phyloP scores from a whole-genome alignment of 2,329 filamentous ascomycete species.

The Trichophyton benhamiae region DNA sequence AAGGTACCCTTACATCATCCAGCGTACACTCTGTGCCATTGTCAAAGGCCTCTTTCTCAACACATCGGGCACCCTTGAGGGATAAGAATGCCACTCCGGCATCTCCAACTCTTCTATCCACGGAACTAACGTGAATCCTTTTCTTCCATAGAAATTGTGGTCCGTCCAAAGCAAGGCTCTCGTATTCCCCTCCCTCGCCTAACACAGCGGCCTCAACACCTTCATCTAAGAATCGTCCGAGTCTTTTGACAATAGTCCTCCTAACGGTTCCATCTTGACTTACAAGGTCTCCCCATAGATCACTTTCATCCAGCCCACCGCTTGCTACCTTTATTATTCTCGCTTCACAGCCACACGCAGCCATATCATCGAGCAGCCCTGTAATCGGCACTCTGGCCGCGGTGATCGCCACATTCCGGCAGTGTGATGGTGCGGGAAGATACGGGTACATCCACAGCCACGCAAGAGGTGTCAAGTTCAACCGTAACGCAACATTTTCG shows the following conservation, averaged over 20 bases:
- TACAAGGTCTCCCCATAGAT: conserved; percentile 71
- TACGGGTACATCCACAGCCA: conserved; percentile 87
- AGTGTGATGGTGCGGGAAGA: conserved; percentile 43
- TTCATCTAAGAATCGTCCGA: conserved; percentile 48
- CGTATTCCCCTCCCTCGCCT: conserved; percentile 92
- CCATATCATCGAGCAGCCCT: conserved; percentile 69
- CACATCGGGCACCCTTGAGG: conserved; percentile 46
- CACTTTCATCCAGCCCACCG: conserved; percentile 67
- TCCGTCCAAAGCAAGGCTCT: conserved; percentile 78
- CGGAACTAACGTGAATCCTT: conserved; percentile 50
- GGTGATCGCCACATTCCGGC: conserved; percentile 10
- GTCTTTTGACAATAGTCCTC: conserved; percentile 36
- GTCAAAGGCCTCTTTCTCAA: conserved; percentile 28
- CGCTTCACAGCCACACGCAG: conserved; percentile 63
- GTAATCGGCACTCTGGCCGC: conserved; percentile 13
- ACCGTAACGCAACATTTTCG: conserved; percentile 73
- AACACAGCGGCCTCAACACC: conserved; percentile 57
- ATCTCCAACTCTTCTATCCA: conserved; percentile 49
- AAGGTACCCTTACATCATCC: conserved; percentile 40
- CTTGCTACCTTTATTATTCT: conserved; percentile 90
- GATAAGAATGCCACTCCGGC: conserved; percentile 66
- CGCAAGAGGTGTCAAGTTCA: conserved; percentile 71
- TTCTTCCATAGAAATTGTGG: conserved; percentile 60
- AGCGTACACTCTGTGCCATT: conserved; percentile 10
- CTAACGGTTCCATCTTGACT: conserved; percentile 34